These are phyloP conservation scores for Cladosporium sp. DNA, from an alignment of 2,329 filamentous ascomycete species.

Conservation along the genomic window DNA sequence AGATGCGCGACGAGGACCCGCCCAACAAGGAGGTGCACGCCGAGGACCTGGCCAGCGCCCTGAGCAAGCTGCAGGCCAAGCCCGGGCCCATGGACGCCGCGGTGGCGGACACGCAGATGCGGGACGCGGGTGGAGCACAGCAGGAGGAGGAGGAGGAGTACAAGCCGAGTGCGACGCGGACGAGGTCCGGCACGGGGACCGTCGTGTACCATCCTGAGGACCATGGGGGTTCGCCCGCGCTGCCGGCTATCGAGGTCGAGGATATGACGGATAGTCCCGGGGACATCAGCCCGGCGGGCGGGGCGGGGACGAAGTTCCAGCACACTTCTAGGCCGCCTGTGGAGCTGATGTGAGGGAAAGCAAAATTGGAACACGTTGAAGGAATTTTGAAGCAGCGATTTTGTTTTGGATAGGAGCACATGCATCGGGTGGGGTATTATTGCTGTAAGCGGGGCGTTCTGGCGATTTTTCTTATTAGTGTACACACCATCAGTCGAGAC, in stretches of 20 bases:
- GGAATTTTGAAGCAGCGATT: too few species aligned
- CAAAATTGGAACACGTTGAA: too few species aligned
- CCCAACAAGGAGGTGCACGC: conserved; percentile 62
- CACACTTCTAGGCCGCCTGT: conserved; percentile 52
- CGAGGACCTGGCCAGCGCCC: conserved; percentile 52
- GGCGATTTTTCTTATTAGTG: too few species aligned
- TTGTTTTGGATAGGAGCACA: too few species aligned
- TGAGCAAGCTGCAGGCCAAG: conserved; percentile 46
- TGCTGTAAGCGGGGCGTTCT: too few species aligned
- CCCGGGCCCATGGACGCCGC: conserved; percentile 27
- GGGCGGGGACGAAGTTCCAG: conserved; percentile 37
- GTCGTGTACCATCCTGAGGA: conserved; percentile 58
- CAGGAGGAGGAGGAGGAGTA: conserved; percentile 2
- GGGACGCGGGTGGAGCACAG: conserved; percentile 4
- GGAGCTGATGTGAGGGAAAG: conserved; percentile 44
- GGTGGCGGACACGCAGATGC: conserved; percentile 19
- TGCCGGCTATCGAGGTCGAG: conserved; percentile 59
- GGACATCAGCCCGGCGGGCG: conserved; percentile 45
- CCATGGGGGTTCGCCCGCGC: conserved; percentile 52
- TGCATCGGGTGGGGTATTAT: too few species aligned
- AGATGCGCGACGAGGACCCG: conserved; percentile 55
- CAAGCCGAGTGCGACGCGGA: conserved; percentile 23
- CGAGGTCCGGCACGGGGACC: conserved; percentile 49
- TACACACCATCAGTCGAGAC: too few species aligned
- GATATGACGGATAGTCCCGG: conserved; percentile 48